Percentiles rank a stretch among this genome's conserved stretches.
These are phyloP conservation scores for Lactarius evosmus DNA, from an alignment of 768 basidiomycete species.

Conservation along the genomic window DNA sequence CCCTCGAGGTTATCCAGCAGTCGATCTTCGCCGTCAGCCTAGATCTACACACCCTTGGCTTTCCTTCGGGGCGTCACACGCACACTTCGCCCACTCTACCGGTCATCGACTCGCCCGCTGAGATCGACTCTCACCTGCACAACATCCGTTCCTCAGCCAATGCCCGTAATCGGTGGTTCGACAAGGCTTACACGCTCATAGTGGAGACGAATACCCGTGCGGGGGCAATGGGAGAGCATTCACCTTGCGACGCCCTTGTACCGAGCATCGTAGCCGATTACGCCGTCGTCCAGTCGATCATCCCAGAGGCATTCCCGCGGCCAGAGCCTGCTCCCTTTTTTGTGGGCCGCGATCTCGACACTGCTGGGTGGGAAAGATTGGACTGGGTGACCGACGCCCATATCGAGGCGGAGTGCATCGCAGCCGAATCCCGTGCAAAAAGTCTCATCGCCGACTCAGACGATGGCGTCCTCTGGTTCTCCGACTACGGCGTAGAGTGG, in stretches of 20 bases:
- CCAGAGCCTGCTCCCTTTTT: constrained; percentile 25
- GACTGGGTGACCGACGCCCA: constrained; percentile 72
- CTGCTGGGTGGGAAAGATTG: constrained; percentile 53
- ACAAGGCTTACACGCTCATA: constrained; percentile 79
- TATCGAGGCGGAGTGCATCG: constrained; percentile 52
- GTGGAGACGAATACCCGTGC: constrained; percentile 84
- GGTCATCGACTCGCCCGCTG: constrained; percentile 28
- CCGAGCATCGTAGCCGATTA: constrained; percentile 87
- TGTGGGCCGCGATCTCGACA: constrained; percentile 15
- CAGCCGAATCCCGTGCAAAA: constrained; percentile 55
- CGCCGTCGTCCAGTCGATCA: constrained; percentile 66
- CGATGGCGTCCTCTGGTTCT: constrained; percentile 76
- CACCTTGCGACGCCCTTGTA: constrained; percentile 84
- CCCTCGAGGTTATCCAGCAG: constrained; percentile 62
- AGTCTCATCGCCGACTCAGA: constrained; percentile 75
- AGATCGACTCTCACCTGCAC: constrained; percentile 72
- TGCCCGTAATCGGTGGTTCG: constrained; percentile 81
- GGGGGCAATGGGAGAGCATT: constrained; percentile 88
- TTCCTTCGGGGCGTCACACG: constrained; percentile 33
- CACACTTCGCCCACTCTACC: constrained; percentile 6
- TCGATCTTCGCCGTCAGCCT: constrained; percentile 79
- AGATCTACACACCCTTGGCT: constrained; percentile 56
- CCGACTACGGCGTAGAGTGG: constrained; percentile 82
- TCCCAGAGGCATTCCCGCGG: constrained; percentile 42
- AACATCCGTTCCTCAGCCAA: constrained; percentile 64